phyloP scores from a whole-genome alignment of 106 monocot species.

The Agapanthus africanus region DNA sequence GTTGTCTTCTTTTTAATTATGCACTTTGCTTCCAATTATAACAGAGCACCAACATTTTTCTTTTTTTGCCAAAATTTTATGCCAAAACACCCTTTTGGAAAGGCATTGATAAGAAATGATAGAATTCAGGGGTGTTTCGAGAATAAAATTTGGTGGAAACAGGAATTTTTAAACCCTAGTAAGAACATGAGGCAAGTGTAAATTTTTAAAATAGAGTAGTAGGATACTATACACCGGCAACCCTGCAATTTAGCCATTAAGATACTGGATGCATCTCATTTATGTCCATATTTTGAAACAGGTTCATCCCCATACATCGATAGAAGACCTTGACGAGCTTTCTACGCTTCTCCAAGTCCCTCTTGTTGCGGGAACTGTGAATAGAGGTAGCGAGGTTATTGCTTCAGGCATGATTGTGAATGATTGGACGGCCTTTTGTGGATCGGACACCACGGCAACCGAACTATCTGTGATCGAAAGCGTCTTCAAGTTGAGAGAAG shows the following conservation, averaged over 20 bases:
- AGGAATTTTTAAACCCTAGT: too few species aligned
- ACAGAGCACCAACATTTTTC: too few species aligned
- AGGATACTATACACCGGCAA: too few species aligned
- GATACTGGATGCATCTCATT: neutral
- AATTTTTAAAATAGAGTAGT: neutral
- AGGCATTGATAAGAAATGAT: too few species aligned
- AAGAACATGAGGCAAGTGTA: too few species aligned
- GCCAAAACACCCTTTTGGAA: too few species aligned
- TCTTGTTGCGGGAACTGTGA: slow-evolving; percentile 89
- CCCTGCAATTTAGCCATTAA: neutral
- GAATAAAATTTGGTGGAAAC: too few species aligned
- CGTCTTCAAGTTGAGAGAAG: slow-evolving; percentile 83
- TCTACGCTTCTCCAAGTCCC: slow-evolving; percentile 97
- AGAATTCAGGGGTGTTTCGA: too few species aligned
- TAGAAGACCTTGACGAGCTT: slow-evolving; percentile 95
- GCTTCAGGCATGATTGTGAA: slow-evolving; percentile 87
- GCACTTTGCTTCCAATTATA: too few species aligned
- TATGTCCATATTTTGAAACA: slow-evolving; percentile 9
- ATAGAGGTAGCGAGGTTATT: slow-evolving; percentile 92
- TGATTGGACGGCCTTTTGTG: slow-evolving; percentile 97
- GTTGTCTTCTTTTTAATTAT: too few species aligned
- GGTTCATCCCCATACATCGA: slow-evolving; percentile 93
- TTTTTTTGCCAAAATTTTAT: too few species aligned
- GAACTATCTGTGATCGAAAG: slow-evolving; percentile 97
- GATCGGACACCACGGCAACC: slow-evolving; percentile 89